phyloP scores from a whole-genome alignment of 176 grass and related monocot genomes.

The Avena eriantha region DNA sequence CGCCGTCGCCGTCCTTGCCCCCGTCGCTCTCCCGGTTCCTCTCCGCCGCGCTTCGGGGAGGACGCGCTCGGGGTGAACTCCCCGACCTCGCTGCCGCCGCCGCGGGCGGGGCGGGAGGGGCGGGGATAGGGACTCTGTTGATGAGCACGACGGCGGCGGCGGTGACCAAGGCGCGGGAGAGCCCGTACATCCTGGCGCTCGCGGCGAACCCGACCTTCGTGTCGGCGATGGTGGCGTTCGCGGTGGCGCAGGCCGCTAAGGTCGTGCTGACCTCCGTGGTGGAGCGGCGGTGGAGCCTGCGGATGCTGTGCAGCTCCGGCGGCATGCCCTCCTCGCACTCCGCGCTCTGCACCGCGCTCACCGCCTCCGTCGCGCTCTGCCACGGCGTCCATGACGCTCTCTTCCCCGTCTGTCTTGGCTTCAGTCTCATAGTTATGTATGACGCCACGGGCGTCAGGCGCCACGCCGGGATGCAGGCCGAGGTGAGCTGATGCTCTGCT shows the following conservation, averaged over 20 bases:
- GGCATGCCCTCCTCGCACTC: conserved; percentile 99
- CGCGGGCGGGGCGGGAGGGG: conserved; percentile 35
- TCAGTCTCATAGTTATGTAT: conserved; percentile 94
- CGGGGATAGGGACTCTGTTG: conserved; percentile 75
- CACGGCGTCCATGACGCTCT: conserved; percentile 85
- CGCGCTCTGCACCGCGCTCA: conserved; percentile 89
- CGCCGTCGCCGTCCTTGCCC: background rate
- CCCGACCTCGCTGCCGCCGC: conserved; percentile 28
- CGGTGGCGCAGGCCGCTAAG: conserved; percentile 78
- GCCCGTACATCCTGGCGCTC: conserved; percentile 69
- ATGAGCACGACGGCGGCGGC: conserved; percentile 95
- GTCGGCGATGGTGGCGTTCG: conserved; percentile 85
- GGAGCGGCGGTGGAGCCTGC: conserved; percentile 79
- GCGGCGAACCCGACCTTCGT: conserved; percentile 91
- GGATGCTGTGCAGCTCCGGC: conserved; percentile 87
- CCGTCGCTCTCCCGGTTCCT: conserved; percentile 37
- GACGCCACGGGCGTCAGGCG: conserved; percentile 93
- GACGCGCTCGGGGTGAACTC: conserved; percentile 57
- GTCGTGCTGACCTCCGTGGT: conserved; percentile 81
- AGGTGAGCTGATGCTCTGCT: conserved; percentile 56
- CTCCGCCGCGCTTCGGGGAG: conserved; percentile 43
- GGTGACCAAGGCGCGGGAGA: conserved; percentile 76
- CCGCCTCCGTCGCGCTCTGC: conserved; percentile 86
- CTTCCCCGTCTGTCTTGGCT: conserved; percentile 93
- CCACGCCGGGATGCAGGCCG: conserved; percentile 95